Percentiles rank a stretch among this genome's conserved stretches.
phyloP scores from a whole-genome alignment of 768 basidiomycete genomes.

The Rhodotorula diobovata region DNA sequence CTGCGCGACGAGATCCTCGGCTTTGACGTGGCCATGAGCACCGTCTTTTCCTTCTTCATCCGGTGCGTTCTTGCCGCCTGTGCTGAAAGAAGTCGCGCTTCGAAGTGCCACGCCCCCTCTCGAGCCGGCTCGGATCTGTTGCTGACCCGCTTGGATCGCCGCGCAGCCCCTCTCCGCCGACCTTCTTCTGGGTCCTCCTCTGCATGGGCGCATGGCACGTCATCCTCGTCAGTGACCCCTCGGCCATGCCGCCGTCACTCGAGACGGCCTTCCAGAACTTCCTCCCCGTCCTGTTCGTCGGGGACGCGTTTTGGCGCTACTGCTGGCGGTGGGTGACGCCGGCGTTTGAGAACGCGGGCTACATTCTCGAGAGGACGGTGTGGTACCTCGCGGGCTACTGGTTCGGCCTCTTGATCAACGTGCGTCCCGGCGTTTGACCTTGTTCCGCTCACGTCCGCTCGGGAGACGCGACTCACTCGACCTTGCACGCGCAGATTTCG shows the following conservation, averaged over 20 bases:
- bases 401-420: slow-evolving; percentile 69
- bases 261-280: slow-evolving; percentile 71
- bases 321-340: slow-evolving; percentile 72
- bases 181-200: slow-evolving; percentile 51
- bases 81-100: slow-evolving; percentile 51
- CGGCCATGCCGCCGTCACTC: slow-evolving; percentile 47
- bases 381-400: slow-evolving; percentile 74
- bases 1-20: slow-evolving; percentile 64
- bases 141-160: too few species aligned
- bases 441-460: neutral
- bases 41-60: slow-evolving; percentile 65
- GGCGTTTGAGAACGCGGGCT: slow-evolving; percentile 54
- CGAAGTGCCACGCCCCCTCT: slow-evolving; percentile 64
- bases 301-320: slow-evolving; percentile 71
- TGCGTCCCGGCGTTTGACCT: slow-evolving; percentile 40
- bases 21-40: slow-evolving; percentile 66
- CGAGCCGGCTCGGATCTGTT: neutral
- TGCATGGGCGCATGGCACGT: slow-evolving; percentile 69
- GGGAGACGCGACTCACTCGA: neutral
- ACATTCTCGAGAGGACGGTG: slow-evolving; percentile 67
- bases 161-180: slow-evolving; percentile 59
- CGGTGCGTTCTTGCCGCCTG: slow-evolving; percentile 53
- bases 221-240: slow-evolving; percentile 66
- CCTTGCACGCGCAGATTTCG: slow-evolving; percentile 12
- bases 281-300: slow-evolving; percentile 70